phyloP scores from a whole-genome alignment of 2,329 filamentous ascomycete genomes.

The Talaromyces amestolkiae region DNA sequence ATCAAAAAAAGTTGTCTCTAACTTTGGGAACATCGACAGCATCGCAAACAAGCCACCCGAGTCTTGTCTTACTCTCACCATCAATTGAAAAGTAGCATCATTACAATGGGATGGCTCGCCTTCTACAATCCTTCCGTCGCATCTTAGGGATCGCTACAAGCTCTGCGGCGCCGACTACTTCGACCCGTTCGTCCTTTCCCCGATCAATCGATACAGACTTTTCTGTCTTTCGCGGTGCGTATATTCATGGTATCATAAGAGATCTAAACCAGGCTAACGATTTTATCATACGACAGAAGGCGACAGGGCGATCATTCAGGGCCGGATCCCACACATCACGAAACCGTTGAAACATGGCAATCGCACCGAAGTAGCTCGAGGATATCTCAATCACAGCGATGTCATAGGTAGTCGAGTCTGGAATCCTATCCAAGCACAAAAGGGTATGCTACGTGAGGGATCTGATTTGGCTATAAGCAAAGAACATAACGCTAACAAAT shows the following conservation, averaged over 20 bases:
- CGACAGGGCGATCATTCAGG: constrained; percentile 42
- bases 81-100: not conserved
- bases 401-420: constrained; percentile 64
- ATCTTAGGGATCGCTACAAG: constrained; percentile 26
- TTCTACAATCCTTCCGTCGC: constrained; percentile 34
- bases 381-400: constrained; percentile 46
- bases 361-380: constrained; percentile 36
- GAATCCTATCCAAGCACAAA: constrained; percentile 58
- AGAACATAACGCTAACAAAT: not conserved
- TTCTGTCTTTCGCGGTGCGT: constrained; percentile 37
- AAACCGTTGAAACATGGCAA: constrained; percentile 41
- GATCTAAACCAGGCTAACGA: not conserved
- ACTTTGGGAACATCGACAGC: not conserved
- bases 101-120: constrained; percentile 33
- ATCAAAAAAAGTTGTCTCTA: not conserved
- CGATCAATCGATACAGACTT: constrained; percentile 40
- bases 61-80: not conserved
- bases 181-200: constrained; percentile 20
- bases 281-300: constrained; percentile 35
- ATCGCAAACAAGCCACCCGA: not conserved
- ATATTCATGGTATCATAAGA: not conserved
- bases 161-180: not conserved
- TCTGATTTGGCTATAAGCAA: not conserved
- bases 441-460: constrained; percentile 32
- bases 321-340: constrained; percentile 41